A percentile compares a stretch with the other conserved stretches of the same genome.
These are phyloP conservation scores for Neurospora intermedia DNA, from an alignment of 495 filamentous ascomycete genomes.

Conservation along the genomic window DNA sequence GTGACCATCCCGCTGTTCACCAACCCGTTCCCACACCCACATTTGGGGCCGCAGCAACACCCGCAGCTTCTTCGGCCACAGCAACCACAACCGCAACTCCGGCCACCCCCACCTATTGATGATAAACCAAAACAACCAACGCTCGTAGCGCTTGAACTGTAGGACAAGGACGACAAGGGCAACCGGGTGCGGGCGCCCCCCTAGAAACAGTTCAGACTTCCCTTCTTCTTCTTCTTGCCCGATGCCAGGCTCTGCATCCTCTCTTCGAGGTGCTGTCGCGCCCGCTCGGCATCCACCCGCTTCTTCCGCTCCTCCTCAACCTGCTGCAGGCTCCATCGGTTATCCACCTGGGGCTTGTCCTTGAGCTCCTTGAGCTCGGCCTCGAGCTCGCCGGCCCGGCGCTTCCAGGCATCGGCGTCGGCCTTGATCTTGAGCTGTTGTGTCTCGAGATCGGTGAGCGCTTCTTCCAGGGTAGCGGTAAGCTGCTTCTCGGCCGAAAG, in stretches of 20 bases:
- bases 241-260: constrained; percentile 80
- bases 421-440: constrained; percentile 76
- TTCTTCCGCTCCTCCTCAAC: constrained; percentile 91
- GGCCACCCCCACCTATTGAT: neutral
- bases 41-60: neutral
- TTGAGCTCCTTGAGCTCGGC: constrained; percentile 61
- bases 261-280: constrained; percentile 79
- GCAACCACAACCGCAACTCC: constrained; percentile 1
- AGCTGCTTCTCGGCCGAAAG: constrained; percentile 93
- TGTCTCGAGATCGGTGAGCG: constrained; percentile 81
- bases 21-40: neutral
- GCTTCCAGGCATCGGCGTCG: constrained; percentile 84
- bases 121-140: constrained; percentile 1
- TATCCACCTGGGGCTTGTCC: constrained; percentile 36
- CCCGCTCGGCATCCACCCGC: constrained; percentile 76
- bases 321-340: constrained; percentile 76
- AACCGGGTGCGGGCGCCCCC: constrained; percentile 3
- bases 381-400: constrained; percentile 67
- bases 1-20: neutral
- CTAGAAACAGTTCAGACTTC: constrained; percentile 94
- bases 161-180: neutral
- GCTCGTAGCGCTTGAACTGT: neutral
- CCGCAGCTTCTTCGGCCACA: neutral
- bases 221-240: constrained; percentile 96
- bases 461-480: constrained; percentile 88